A percentile compares a stretch with the other conserved stretches of the same genome.
These are phyloP conservation scores for Chondrus crispus DNA, from an alignment of 23 red algal genomes.

Conservation along the genomic window DNA sequence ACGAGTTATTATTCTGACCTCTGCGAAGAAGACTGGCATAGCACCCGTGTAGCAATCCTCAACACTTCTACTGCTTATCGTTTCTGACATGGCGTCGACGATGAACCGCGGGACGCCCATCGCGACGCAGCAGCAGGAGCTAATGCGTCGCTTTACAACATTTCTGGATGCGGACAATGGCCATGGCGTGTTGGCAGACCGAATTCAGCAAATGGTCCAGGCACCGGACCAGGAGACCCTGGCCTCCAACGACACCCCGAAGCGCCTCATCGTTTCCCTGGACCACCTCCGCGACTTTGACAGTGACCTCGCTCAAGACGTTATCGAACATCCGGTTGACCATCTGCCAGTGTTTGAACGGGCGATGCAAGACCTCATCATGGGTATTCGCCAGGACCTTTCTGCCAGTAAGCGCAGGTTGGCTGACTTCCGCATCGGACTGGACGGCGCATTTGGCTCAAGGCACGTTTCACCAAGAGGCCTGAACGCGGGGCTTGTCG, in stretches of 20 bases:
- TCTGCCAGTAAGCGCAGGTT: constrained; percentile 22
- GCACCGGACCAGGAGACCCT: constrained; percentile 38
- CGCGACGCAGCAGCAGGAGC: constrained; percentile 36
- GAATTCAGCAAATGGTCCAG: constrained; percentile 61
- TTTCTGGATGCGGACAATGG: constrained; percentile 68
- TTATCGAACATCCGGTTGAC: constrained; percentile 57
- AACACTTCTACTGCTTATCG: background rate
- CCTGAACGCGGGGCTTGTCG: constrained; percentile 79
- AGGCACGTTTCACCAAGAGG: constrained; percentile 75
- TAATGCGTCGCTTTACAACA: constrained; percentile 68
- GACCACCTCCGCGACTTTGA: constrained; percentile 84
- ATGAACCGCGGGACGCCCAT: constrained; percentile 25
- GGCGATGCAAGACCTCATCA: constrained; percentile 74
- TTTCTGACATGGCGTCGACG: constrained; percentile 28
- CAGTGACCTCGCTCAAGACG: constrained; percentile 38
- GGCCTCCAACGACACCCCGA: constrained; percentile 22
- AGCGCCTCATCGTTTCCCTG: constrained; percentile 66
- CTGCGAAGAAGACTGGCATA: no score
- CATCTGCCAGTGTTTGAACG: constrained; percentile 74
- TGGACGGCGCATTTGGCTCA: constrained; percentile 86
- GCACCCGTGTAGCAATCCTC: background rate
- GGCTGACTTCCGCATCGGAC: constrained; percentile 65
- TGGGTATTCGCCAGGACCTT: constrained; percentile 61
- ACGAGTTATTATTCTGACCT: no score
- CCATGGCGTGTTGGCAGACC: constrained; percentile 34